Evolutionary conservation across 2,329 filamentous ascomycete genomes (phyloP).

Genomic region (Chalara sp.): DNA sequence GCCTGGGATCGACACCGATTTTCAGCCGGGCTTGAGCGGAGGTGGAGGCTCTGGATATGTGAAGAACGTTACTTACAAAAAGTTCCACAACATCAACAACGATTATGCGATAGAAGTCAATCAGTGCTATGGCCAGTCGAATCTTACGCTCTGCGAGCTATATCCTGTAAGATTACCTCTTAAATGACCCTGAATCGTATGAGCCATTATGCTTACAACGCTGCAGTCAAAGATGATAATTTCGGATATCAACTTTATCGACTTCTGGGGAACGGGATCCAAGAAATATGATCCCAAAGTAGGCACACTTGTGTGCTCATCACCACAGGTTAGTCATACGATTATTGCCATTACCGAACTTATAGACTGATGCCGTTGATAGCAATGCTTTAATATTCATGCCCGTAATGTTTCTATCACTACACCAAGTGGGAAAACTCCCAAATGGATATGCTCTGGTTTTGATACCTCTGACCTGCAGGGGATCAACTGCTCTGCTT

Average conservation of each 20-base stretch:
- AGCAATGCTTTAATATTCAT: slow-evolving; percentile 38
- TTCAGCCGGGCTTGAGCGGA: slow-evolving; percentile 55
- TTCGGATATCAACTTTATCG: slow-evolving; percentile 46
- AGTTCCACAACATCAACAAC: slow-evolving; percentile 52
- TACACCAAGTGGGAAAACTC: slow-evolving; percentile 36
- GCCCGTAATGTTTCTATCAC: slow-evolving; percentile 37
- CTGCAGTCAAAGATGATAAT: slow-evolving; percentile 42
- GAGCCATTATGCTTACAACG: not conserved
- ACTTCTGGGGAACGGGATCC: slow-evolving; percentile 48
- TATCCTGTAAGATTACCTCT: slow-evolving; percentile 42
- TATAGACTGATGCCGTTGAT: slow-evolving; percentile 39
- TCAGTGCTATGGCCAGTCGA: slow-evolving; percentile 60
- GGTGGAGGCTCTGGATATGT: slow-evolving; percentile 58
- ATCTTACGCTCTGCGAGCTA: slow-evolving; percentile 52
- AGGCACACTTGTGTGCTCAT: slow-evolving; percentile 40
- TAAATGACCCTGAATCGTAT: slow-evolving; percentile 6
- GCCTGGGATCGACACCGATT: slow-evolving; percentile 43
- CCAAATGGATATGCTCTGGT: slow-evolving; percentile 36
- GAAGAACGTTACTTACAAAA: slow-evolving; percentile 60
- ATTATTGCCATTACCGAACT: slow-evolving; percentile 31
- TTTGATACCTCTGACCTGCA: slow-evolving; percentile 22
- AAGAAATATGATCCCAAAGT: slow-evolving; percentile 36
- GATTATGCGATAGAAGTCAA: slow-evolving; percentile 59
- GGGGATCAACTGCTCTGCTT: no score
- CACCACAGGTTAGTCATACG: slow-evolving; percentile 28